Evolutionary conservation across 2,329 filamentous ascomycete genomes (phyloP).

Genomic region (Colletotrichum tropicale): DNA sequence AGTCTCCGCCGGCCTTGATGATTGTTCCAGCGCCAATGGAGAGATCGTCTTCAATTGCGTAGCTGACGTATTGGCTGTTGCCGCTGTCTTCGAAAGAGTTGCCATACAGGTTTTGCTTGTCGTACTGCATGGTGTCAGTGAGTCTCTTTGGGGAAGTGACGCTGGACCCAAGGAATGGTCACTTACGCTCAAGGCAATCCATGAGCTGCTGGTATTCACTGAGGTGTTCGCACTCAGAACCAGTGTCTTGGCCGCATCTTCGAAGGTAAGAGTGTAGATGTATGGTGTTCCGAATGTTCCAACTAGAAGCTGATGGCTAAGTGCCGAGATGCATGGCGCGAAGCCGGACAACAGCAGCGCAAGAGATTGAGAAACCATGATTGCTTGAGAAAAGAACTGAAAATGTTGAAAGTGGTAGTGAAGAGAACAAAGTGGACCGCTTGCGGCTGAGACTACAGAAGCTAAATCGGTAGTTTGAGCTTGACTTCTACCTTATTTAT

Average conservation of each 20-base stretch:
- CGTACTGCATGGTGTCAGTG: background rate
- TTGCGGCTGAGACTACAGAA: background rate
- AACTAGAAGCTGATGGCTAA: background rate
- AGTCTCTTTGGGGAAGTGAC: background rate
- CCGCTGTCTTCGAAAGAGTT: background rate
- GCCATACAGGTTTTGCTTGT: background rate
- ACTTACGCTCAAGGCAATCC: background rate
- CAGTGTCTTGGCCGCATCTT: background rate
- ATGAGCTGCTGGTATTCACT: background rate
- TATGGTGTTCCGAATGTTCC: background rate
- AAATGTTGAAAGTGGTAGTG: background rate
- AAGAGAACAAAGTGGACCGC: background rate
- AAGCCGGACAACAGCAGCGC: background rate
- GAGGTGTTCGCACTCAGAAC: background rate
- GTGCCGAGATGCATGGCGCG: background rate
- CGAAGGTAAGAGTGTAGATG: background rate
- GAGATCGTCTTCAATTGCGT: background rate
- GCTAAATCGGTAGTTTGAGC: background rate
- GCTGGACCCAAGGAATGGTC: background rate
- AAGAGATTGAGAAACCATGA: background rate
- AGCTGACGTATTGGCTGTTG: background rate
- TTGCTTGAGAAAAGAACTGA: background rate
- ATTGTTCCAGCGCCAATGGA: background rate
- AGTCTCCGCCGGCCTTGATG: background rate
- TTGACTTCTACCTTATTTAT: background rate